Evolutionary conservation across 2,329 filamentous ascomycete species (phyloP), one percentile per base, ranked within the genome.

Genomic region (Colletotrichum higginsianum): DNA sequence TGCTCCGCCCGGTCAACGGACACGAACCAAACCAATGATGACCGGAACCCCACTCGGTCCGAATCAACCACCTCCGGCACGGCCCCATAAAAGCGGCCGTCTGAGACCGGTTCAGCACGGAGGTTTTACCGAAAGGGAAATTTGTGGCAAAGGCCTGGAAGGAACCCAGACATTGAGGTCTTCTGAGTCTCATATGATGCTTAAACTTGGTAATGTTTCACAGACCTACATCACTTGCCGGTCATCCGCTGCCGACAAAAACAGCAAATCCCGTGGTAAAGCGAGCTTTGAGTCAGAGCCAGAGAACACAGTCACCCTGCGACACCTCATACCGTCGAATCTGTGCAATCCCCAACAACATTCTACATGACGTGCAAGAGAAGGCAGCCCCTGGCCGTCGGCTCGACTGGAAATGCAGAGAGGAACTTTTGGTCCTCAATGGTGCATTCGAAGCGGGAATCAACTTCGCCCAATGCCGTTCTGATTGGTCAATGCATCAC

Each of bases 371-470:
- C n/a, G 52, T 11, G 38, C 18, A 30, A 35, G 21, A 15, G 18
- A n/a, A n/a, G 52, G n/a, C 26, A 21, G 40, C 30, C n/a, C 26
- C 15, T 7, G 30, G 7, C 26, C 4, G 6, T 38, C 23, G 13
- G 21, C 23, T 40, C 21, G 42, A 53, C n/a, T 15, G 16, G 13
- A 16, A 35, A 11, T 63, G 16, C 26, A 26, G 23, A 53, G 58
- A 52, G 55, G 57, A 16, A 62, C 44, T 2, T 52, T 55, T 50
- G 15, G 15, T 18, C 47, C 63, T n/a, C 40, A 55, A 23, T 30
- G 42, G 53, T 60, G 38, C 58, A 60, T 60, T 16, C 9, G 13
- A 62, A 68, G 65, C 65, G 68, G 68, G 58, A 68, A 60, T 30
- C 16, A 18, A 35, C n/a, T 15, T 16, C n/a, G 21, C 15, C 30